These are phyloP conservation scores for Vickermania ingenoplastis DNA, from an alignment of 208 protist genomes.

Conservation along the genomic window DNA sequence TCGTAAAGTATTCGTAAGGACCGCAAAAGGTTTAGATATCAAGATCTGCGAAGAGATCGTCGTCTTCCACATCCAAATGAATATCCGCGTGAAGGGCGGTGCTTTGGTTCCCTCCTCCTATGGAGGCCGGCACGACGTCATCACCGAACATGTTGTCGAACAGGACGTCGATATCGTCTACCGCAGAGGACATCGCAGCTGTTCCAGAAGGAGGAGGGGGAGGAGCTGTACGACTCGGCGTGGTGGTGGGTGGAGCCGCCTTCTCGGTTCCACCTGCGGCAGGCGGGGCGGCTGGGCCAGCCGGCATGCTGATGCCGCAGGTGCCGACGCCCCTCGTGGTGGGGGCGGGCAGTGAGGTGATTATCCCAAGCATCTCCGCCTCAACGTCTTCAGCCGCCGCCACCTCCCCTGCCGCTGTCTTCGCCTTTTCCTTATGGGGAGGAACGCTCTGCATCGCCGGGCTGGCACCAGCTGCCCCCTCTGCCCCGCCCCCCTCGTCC, in stretches of 20 bases:
- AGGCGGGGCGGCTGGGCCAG: neutral
- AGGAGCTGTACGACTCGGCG: neutral
- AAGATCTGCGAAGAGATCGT: slow-evolving; percentile 1
- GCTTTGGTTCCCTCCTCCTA: neutral
- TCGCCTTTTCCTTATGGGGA: too few species aligned
- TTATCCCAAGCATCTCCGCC: too few species aligned
- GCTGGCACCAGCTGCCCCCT: too few species aligned
- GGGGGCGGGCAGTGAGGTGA: neutral
- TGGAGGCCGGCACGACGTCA: neutral
- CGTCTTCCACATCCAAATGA: neutral
- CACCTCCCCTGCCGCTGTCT: too few species aligned
- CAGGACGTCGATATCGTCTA: slow-evolving; percentile 50
- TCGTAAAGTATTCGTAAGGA: too few species aligned
- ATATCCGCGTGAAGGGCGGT: neutral
- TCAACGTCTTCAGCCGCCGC: too few species aligned
- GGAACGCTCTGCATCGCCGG: too few species aligned
- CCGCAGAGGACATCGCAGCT: neutral
- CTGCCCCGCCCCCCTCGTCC: too few species aligned
- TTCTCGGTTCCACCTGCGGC: neutral
- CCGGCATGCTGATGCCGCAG: neutral
- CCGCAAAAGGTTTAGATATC: too few species aligned
- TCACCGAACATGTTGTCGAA: slow-evolving; percentile 71
- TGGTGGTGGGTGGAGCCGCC: neutral
- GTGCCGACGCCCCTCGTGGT: neutral
- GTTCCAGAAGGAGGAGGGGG: neutral